Evolutionary conservation across 2,329 filamentous ascomycete species (phyloP).

Genomic region (Fusarium sp.): DNA sequence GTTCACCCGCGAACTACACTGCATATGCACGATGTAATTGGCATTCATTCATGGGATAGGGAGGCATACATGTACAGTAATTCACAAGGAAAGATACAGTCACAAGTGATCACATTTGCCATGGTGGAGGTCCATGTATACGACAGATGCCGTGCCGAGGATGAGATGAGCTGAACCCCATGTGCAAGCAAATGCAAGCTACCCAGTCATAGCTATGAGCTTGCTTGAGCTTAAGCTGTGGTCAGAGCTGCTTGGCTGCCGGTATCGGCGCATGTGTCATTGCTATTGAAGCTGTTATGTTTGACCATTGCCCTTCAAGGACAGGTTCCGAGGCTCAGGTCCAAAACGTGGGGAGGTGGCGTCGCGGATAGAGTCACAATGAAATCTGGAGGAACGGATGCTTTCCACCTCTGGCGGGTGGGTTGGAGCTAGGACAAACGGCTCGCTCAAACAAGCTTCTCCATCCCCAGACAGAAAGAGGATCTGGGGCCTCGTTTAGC

Average conservation of each 20-base stretch:
- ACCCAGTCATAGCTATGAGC: neutral
- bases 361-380: conserved; percentile 22
- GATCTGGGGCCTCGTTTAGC: conserved; percentile 19
- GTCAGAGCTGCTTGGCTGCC: conserved; percentile 12
- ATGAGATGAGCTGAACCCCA: conserved; percentile 15
- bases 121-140: neutral
- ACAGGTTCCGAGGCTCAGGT: conserved; percentile 9
- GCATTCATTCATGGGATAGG: neutral
- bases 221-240: conserved; percentile 13
- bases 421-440: conserved; percentile 42
- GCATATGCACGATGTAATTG: conserved; percentile 11
- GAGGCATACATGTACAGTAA: neutral
- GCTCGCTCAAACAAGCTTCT: conserved; percentile 26
- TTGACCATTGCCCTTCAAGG: neutral
- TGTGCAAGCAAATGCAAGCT: conserved; percentile 4
- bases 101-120: neutral
- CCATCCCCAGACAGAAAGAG: neutral
- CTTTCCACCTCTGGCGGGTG: conserved; percentile 9
- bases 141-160: conserved; percentile 19
- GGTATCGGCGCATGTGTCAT: conserved; percentile 33
- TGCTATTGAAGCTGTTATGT: neutral
- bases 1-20: neutral
- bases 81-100: neutral
- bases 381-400: conserved; percentile 40
- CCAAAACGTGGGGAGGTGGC: conserved; percentile 17